Evolutionary conservation across 768 basidiomycete genomes (phyloP).

Genomic region (Xerocomellus chrysenteron): DNA sequence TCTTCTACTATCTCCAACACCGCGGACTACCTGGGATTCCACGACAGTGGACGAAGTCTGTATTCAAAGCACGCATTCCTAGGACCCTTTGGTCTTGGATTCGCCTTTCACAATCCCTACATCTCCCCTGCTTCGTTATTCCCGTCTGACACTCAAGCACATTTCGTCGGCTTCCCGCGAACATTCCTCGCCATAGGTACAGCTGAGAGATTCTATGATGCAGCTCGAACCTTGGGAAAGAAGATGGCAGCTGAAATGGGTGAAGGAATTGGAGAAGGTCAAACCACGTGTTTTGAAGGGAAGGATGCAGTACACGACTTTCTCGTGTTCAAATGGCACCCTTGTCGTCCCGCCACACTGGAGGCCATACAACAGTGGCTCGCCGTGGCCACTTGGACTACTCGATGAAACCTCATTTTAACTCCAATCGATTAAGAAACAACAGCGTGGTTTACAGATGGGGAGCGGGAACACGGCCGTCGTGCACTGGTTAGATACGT

Average conservation of each 20-base stretch:
- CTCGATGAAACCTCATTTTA: no score
- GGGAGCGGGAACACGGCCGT: no score
- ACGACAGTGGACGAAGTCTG: slow-evolving; percentile 7
- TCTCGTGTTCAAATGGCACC: slow-evolving; percentile 48
- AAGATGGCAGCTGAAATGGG: slow-evolving; percentile 55
- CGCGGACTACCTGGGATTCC: slow-evolving; percentile 26
- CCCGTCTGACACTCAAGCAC: slow-evolving; percentile 30
- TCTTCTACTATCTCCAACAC: slow-evolving; percentile 40
- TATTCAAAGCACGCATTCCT: slow-evolving; percentile 44
- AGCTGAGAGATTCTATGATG: slow-evolving; percentile 58
- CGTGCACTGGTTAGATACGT: no score
- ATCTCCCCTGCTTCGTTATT: slow-evolving; percentile 57
- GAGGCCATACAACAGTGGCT: slow-evolving; percentile 51
- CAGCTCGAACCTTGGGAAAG: slow-evolving; percentile 43
- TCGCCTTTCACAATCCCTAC: slow-evolving; percentile 49
- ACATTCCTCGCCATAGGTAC: slow-evolving; percentile 61
- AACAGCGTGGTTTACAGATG: no score
- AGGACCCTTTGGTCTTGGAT: slow-evolving; percentile 47
- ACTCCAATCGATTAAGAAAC: no score
- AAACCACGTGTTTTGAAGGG: slow-evolving; percentile 49
- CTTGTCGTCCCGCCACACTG: slow-evolving; percentile 49
- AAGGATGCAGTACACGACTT: slow-evolving; percentile 57
- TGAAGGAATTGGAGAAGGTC: slow-evolving; percentile 23
- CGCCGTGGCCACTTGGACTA: no score
- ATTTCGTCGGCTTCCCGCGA: slow-evolving; percentile 57